Evolutionary conservation across 2,329 filamentous ascomycete genomes (phyloP).

Genomic region (Pseudocercospora pini-densiflorae): DNA sequence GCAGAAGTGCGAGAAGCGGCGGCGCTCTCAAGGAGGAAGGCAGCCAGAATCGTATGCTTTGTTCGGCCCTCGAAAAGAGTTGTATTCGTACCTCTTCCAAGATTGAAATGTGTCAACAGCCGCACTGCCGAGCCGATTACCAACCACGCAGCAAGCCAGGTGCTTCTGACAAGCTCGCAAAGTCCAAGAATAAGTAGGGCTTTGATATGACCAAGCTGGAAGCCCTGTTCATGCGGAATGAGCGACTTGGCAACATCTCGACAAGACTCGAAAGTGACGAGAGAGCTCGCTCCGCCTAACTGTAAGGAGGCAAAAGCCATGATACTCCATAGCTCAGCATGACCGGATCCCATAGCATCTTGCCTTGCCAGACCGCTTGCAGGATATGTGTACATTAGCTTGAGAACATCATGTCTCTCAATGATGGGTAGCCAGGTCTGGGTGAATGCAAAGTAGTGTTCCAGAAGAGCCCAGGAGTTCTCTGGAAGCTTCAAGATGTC

Average conservation of each 20-base stretch:
- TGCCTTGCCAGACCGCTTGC: slow-evolving; percentile 45
- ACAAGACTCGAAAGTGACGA: slow-evolving; percentile 14
- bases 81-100: slow-evolving; percentile 18
- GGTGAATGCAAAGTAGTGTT: slow-evolving; percentile 75
- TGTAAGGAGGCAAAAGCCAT: slow-evolving; percentile 39
- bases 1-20: slow-evolving; percentile 58
- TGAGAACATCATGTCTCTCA: slow-evolving; percentile 67
- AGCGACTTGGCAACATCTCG: slow-evolving; percentile 25
- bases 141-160: slow-evolving; percentile 65
- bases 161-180: slow-evolving; percentile 63
- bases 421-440: slow-evolving; percentile 78
- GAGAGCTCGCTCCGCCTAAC: not conserved
- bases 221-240: slow-evolving; percentile 29
- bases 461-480: slow-evolving; percentile 65
- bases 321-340: slow-evolving; percentile 53
- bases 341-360: slow-evolving; percentile 40
- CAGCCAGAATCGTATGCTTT: slow-evolving; percentile 58
- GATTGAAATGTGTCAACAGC: slow-evolving; percentile 46
- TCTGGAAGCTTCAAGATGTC: slow-evolving; percentile 48
- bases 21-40: slow-evolving; percentile 66
- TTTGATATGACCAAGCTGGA: slow-evolving; percentile 47
- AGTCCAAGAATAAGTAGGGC: slow-evolving; percentile 59
- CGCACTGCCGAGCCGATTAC: slow-evolving; percentile 68
- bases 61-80: slow-evolving; percentile 31
- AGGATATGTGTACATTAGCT: slow-evolving; percentile 61